Evolutionary conservation across 257 asterid genomes (phyloP).

Genomic region (Thymus quinquecostatus): DNA sequence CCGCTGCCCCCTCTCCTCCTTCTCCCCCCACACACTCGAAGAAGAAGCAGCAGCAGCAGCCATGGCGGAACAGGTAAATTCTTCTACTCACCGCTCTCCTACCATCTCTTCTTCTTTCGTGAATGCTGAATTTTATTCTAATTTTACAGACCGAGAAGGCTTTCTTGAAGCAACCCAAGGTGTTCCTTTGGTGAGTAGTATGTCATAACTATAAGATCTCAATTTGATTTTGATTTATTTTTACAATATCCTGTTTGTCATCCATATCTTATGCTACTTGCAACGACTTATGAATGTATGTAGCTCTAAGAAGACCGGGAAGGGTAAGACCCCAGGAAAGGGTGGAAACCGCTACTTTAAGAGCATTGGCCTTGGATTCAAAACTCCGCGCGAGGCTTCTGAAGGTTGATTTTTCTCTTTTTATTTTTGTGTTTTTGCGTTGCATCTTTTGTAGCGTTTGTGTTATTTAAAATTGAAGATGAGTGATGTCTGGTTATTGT

Average conservation of each 20-base stretch:
- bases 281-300: background rate
- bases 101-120: background rate
- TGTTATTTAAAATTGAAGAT: too few species aligned
- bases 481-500: too few species aligned
- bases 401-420: constrained; percentile 35
- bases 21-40: constrained; percentile 14
- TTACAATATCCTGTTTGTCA: too few species aligned
- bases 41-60: constrained; percentile 7
- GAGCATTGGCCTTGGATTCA: constrained; percentile 54
- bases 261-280: too few species aligned
- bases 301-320: constrained; percentile 57
- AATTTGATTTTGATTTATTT: too few species aligned
- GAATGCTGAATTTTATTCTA: background rate
- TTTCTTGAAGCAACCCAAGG: constrained; percentile 58
- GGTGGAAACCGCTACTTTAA: constrained; percentile 59
- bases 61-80: constrained; percentile 55
- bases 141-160: constrained; percentile 55
- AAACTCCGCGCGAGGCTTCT: constrained; percentile 57
- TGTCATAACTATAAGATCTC: too few species aligned
- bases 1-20: constrained; percentile 2
- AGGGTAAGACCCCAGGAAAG: constrained; percentile 57
- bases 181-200: constrained; percentile 46
- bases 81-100: background rate
- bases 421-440: background rate
- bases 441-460: background rate